Evolutionary conservation across 2,329 filamentous ascomycete species (phyloP), one percentile per base, ranked within the genome.

Genomic region (Endothia cerciana): DNA sequence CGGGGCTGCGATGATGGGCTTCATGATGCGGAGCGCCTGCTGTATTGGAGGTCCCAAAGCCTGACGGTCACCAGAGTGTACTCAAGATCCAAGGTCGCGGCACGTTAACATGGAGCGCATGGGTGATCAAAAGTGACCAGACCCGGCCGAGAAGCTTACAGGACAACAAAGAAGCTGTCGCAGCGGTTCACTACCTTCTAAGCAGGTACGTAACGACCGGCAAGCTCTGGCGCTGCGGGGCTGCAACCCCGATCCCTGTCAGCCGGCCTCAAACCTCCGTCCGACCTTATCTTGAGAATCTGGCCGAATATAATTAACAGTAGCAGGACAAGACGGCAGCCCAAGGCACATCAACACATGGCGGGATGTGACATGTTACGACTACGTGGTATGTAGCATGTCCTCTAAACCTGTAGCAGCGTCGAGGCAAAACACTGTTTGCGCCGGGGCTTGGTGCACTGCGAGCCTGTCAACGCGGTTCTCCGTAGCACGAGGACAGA

Each of bases 1-100:
- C 57, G 87, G 87, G 17, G 83, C 77, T 15, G 87, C 87, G 71
- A 88, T 82, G 60, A 82, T 77, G 60, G 82, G 77, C 74, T 84
- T 87, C 87, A 90, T 89, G 58, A 63, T 76, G 22, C 3, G n/a
- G 33, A 25, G 41, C 3, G n/a, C 11, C 19, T 22, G 33, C 6
- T 25, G 36, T 15, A 17, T n/a, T 15, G 33, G 36, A 25, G 8
- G 8, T 11, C n/a, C 33, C 5, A 25, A 41, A 6, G n/a, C 13
- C n/a, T 17, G 36, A 22, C 28, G n/a, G 25, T 38, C n/a, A 36
- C 33, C 8, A 41, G 25, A 25, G 36, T 25, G 55, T n/a, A 41
- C 1, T 28, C 36, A 41, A 25, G 22, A 17, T 28, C 10, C 25
- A 28, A 49, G 11, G 10, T 28, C 4, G 19, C 4, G 22, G 13